Conservation (phyloP, 2,329 filamentous ascomycete species). For the Lecanicillium sp. region DNA sequence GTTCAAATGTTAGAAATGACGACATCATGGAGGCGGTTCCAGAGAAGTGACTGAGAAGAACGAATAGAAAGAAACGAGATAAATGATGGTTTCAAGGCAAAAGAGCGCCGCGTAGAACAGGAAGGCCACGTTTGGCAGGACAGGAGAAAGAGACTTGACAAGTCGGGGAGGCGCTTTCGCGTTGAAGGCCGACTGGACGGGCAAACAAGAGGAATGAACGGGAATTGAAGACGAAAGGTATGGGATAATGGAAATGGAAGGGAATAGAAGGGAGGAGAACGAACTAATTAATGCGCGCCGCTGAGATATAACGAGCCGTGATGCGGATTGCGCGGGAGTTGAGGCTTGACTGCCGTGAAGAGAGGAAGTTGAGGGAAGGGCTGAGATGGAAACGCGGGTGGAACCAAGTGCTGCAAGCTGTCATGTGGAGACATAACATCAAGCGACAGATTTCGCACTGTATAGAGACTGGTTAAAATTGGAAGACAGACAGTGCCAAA, state of each 20-base stretch:
- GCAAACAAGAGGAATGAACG: not conserved
- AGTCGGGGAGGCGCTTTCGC: too few species aligned
- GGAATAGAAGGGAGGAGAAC: slow-evolving; percentile 2
- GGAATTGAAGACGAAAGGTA: slow-evolving; percentile 5
- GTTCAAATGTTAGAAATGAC: slow-evolving; percentile 4
- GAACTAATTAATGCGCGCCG: slow-evolving; percentile 8
- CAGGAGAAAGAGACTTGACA: too few species aligned
- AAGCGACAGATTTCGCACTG: too few species aligned
- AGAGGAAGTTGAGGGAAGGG: slow-evolving; percentile 1
- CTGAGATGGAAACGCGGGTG: not conserved
- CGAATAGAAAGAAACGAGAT: slow-evolving; percentile 2
- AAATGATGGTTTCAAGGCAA: slow-evolving; percentile 1
- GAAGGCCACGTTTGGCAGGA: too few species aligned
- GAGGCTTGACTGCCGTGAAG: slow-evolving; percentile 5
- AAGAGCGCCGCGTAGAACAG: slow-evolving; percentile 4
- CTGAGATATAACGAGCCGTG: slow-evolving; percentile 2
- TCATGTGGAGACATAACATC: too few species aligned
- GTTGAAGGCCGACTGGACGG: slow-evolving; percentile 1
- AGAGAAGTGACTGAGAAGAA: slow-evolving; percentile 2
- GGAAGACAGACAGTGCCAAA: too few species aligned
- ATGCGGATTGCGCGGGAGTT: slow-evolving; percentile 6
- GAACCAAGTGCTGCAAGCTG: too few species aligned
- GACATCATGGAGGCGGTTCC: not conserved
- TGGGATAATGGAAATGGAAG: slow-evolving; percentile 2
- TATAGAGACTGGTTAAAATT: too few species aligned